Evolutionary conservation across 2,329 filamentous ascomycete species (phyloP).

Genomic region (Hypocreales sp.): DNA sequence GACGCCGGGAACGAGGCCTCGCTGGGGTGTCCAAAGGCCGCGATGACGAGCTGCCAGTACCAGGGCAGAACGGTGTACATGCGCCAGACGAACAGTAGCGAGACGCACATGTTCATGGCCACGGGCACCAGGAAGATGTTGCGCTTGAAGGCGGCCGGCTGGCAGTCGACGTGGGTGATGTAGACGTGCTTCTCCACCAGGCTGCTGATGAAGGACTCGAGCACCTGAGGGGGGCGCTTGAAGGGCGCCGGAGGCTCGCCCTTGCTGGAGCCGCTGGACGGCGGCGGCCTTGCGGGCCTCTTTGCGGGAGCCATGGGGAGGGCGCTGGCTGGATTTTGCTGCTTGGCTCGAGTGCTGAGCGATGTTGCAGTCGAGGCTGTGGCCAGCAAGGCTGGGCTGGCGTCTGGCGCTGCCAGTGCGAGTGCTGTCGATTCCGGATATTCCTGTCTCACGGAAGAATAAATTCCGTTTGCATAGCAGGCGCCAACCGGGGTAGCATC

Average conservation of each 20-base stretch:
- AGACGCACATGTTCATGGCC: conserved; percentile 56
- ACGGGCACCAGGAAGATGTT: conserved; percentile 72
- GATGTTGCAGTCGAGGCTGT: too few species aligned
- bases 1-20: conserved; percentile 48
- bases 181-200: conserved; percentile 62
- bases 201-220: conserved; percentile 49
- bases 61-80: conserved; percentile 52
- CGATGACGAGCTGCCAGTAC: conserved; percentile 53
- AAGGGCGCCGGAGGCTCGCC: conserved; percentile 47
- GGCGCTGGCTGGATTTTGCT: too few species aligned
- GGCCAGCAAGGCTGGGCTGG: too few species aligned
- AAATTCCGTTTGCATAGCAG: too few species aligned
- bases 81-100: conserved; percentile 49
- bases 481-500: too few species aligned
- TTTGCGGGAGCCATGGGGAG: conserved; percentile 20
- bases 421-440: too few species aligned
- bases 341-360: too few species aligned
- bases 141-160: conserved; percentile 55
- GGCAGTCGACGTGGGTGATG: conserved; percentile 67
- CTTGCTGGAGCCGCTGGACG: conserved; percentile 8
- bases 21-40: conserved; percentile 50
- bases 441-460: too few species aligned
- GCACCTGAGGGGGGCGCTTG: conserved; percentile 43
- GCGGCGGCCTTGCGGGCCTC: conserved; percentile 16
- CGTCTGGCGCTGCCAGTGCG: too few species aligned